Base-by-base conservation (phyloP, 371 early-diverging fungal species). In the Mortierella polycephala region DNA sequence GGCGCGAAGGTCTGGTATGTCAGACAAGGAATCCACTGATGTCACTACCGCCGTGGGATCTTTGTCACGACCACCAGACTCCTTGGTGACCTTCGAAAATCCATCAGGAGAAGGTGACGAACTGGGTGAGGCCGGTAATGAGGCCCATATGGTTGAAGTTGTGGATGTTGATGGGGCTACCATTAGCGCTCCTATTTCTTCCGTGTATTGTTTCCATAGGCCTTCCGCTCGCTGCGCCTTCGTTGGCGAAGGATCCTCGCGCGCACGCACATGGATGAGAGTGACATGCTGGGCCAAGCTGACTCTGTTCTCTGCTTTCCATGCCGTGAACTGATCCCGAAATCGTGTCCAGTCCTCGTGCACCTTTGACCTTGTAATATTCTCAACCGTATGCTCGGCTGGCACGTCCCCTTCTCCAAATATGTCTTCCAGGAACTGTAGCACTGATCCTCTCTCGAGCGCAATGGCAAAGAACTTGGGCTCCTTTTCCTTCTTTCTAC, bases 281-380 rank as follows among this genome's bases (percentile, higher is more conserved):
- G 89, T 89, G 10, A 88, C 71, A 62, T 89, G 89, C 54, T 71
- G 75, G 16, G 53, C 23, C 7, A 40, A 14, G 1, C 57, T 45
- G 50, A 82, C 69, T 20, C 84, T 74, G 3, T 69, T 7, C n/a
- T 55, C 52, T 47, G 62, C 61, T 1, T 60, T 66, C 75, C 76
- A 81, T 0, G 51, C 46, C 41, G 45, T 53, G 49, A 76, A 2
- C 54, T 42, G 49, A 5, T 69, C 57, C 18, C 21, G 44, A 23
- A 69, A 44, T 44, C 47, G 60, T 2, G 44, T 46, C 69, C 67
- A 67, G 13, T 20, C 14, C 5, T 39, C 39, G 23, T 39, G 44
- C 14, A 42, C 55, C 11, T 62, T 57, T 21, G 58, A 12, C 51
- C 52, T 37, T 7, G 30, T 55, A 14, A 39, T 46, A 9, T 50